phyloP scores from a whole-genome alignment of 202 grass and related monocot genomes.

The Zoysia matrella region DNA sequence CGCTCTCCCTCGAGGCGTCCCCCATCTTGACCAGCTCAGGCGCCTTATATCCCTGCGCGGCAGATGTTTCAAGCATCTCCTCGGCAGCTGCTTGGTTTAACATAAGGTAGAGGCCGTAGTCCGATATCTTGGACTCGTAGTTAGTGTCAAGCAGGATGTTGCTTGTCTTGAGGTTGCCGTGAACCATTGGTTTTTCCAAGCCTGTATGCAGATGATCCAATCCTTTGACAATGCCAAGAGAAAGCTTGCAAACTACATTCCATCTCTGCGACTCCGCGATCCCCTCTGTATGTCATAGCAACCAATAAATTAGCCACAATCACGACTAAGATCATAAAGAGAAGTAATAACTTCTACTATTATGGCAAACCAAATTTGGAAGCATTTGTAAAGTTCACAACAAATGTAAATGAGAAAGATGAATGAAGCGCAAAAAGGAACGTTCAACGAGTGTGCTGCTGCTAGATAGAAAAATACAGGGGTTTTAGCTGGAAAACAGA shows the following conservation, averaged over 20 bases:
- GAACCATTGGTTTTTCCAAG: no score
- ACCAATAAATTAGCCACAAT: constrained; percentile 21
- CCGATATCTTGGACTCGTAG: constrained; percentile 47
- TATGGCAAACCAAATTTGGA: not conserved
- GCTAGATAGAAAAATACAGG: not conserved
- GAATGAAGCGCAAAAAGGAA: not conserved
- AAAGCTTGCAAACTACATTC: constrained; percentile 64
- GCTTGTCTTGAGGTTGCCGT: no score
- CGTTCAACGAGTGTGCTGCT: not conserved
- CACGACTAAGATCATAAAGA: not conserved
- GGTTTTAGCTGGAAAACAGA: constrained; percentile 6
- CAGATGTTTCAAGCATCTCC: constrained; percentile 81
- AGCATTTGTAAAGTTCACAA: not conserved
- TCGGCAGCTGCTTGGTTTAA: constrained; percentile 58
- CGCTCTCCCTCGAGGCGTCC: constrained; percentile 73
- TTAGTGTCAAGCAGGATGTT: no score
- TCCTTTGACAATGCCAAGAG: no score
- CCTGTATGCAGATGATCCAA: no score
- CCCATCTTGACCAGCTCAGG: constrained; percentile 86
- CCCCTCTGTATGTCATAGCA: constrained; percentile 54
- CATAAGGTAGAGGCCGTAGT: constrained; percentile 77
- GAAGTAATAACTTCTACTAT: not conserved
- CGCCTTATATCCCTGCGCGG: constrained; percentile 81
- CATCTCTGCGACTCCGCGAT: constrained; percentile 83
- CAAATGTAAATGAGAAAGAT: constrained; percentile 7